Evolutionary conservation across 2,329 filamentous ascomycete genomes (phyloP), one percentile per base, ranked within the genome.

Genomic region (Venturia pyrina): DNA sequence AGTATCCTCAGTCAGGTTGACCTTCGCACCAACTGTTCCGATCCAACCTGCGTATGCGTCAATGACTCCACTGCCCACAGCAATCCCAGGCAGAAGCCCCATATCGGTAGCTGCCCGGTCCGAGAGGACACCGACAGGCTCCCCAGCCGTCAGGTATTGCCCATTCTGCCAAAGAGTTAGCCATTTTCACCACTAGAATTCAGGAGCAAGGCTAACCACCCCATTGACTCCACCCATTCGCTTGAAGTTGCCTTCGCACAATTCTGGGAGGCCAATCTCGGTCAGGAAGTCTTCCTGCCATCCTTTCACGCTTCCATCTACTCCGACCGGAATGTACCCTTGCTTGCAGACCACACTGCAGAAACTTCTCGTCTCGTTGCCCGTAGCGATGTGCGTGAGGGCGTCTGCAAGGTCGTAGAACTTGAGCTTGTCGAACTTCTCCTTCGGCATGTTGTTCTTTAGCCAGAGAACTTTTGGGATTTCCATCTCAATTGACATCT

Each of bases 401-500:
- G 92, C 95, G 78, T 99, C 95, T 0, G 88, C 88, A 72, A 99
- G 79, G 74, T 99, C 95, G 77, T 96, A 99, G 75, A 99, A 99
- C 78, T 96, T 97, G 86, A 93, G 97, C 68, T 89, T 87, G 66
- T 88, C 87, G 72, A 98, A 99, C 19, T 95, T 82, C 72, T 96
- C 90, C 65, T 89, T 83, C 2, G 95, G 89, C 95, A 99, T 98
- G 79, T 98, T 86, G 78, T 96, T 96, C 84, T 98, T 98, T 74
- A 99, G 83, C 95, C 95, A 99, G 66, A 98, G 83, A 1, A 97
- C 91, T 80, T 99, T 99, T 69, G 95, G 95, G 66, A 99, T 96
- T 77, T 99, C 95, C 95, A 99, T 99, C 81, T 99, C 95, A 70
- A 97, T 93, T 75, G 91, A 96, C 95, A 99, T 99, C 75, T 89